These are phyloP conservation scores for Zelonia costaricensis DNA, from an alignment of 208 protist genomes.

Conservation along the genomic window DNA sequence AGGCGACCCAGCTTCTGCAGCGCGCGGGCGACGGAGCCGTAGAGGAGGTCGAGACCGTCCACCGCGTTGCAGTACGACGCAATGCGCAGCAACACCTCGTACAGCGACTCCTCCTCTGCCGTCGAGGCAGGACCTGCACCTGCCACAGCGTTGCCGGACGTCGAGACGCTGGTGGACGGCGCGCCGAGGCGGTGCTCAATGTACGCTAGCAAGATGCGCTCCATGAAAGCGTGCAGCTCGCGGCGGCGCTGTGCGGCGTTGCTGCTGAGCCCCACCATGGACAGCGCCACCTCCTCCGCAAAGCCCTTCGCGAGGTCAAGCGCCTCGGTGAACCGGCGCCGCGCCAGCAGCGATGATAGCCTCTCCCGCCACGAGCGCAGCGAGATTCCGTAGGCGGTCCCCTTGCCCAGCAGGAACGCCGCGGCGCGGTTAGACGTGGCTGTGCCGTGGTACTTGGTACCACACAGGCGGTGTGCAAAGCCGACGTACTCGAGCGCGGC, in stretches of 20 bases:
- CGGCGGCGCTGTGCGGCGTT: conserved; percentile 33
- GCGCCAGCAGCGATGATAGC: conserved; percentile 49
- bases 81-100: conserved; percentile 24
- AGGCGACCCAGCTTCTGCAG: conserved; percentile 30
- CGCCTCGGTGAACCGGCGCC: conserved; percentile 45
- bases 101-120: neutral
- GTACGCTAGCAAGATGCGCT: conserved; percentile 44
- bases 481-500: conserved; percentile 37
- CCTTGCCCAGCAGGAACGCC: conserved; percentile 42
- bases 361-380: conserved; percentile 72
- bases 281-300: conserved; percentile 62
- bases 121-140: no score
- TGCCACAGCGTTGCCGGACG: neutral
- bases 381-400: conserved; percentile 38
- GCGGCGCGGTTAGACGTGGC: conserved; percentile 30
- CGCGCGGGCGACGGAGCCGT: conserved; percentile 34
- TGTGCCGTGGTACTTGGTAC: conserved; percentile 39
- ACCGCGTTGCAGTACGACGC: conserved; percentile 44
- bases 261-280: conserved; percentile 48
- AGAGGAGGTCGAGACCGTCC: conserved; percentile 64
- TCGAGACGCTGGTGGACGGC: neutral
- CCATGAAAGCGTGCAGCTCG: conserved; percentile 50
- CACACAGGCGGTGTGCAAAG: conserved; percentile 32
- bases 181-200: conserved; percentile 13
- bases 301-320: conserved; percentile 65